phyloP scores from a whole-genome alignment of 148 eudicot genomes.

The Vaccinium corymbosum region DNA sequence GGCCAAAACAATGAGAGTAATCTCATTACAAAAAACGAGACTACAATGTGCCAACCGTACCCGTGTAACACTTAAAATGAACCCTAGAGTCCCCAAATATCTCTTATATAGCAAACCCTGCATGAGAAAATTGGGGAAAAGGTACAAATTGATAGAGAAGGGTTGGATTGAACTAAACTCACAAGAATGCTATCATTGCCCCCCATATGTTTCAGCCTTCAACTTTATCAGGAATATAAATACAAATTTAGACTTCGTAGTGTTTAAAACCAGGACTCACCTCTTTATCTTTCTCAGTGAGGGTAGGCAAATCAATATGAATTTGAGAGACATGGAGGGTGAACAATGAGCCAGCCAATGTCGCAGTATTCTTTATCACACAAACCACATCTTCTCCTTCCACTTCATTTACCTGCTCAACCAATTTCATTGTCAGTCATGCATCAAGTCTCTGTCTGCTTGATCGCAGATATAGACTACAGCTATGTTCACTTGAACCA shows the following conservation, averaged over 20 bases:
- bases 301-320: conserved; percentile 83
- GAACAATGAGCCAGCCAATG: conserved; percentile 71
- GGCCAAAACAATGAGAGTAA: not conserved
- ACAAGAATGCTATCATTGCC: not conserved
- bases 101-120: not conserved
- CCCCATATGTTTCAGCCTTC: not conserved
- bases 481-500: not conserved
- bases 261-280: conserved; percentile 32
- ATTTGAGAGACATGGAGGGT: conserved; percentile 93
- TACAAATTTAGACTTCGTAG: not conserved
- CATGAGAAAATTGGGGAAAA: not conserved
- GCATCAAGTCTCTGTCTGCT: not conserved
- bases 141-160: not conserved
- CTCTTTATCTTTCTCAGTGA: conserved; percentile 79
- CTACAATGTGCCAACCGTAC: not conserved
- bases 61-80: not conserved
- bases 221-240: not conserved
- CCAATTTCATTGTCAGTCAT: conserved; percentile 7
- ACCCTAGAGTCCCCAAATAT: not conserved
- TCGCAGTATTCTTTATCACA: conserved; percentile 80
- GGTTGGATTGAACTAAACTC: not conserved
- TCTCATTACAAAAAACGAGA: not conserved
- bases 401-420: conserved; percentile 70
- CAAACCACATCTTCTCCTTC: conserved; percentile 83
- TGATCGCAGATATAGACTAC: not conserved